Evolutionary conservation across 495 filamentous ascomycete genomes (phyloP).

Genomic region (Ramalina intermedia): DNA sequence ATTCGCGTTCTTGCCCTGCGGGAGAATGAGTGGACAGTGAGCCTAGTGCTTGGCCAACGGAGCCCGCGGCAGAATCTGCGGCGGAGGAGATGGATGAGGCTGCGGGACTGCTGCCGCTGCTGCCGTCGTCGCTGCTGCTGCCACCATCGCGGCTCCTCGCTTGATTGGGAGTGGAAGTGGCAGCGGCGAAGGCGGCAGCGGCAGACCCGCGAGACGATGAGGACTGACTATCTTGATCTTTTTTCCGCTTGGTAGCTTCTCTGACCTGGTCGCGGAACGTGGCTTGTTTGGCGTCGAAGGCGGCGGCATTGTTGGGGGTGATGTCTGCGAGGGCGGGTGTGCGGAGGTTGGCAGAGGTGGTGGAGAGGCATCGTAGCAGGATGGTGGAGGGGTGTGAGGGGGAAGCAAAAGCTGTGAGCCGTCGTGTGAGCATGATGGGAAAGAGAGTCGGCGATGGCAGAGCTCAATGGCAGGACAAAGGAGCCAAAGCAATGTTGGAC

Average conservation of each 20-base stretch:
- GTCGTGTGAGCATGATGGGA: conserved; percentile 33
- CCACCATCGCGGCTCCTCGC: background rate
- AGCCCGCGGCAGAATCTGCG: conserved; percentile 20
- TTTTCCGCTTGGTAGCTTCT: conserved; percentile 54
- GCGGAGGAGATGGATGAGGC: conserved; percentile 26
- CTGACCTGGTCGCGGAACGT: conserved; percentile 74
- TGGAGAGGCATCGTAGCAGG: conserved; percentile 43
- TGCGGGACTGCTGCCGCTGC: conserved; percentile 38
- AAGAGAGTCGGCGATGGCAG: background rate
- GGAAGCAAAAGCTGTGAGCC: conserved; percentile 24
- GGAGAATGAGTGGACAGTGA: conserved; percentile 47
- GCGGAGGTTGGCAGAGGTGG: conserved; percentile 37
- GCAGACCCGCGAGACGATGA: background rate
- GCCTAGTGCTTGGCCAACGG: conserved; percentile 36
- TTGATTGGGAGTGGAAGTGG: conserved; percentile 14
- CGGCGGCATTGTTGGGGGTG: conserved; percentile 48
- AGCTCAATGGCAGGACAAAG: background rate
- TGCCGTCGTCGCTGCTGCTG: conserved; percentile 37
- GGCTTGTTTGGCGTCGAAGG: conserved; percentile 69
- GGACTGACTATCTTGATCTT: conserved; percentile 74
- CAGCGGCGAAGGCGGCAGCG: conserved; percentile 30
- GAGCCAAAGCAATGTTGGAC: conserved; percentile 3
- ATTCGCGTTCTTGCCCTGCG: conserved; percentile 33
- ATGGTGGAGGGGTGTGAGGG: conserved; percentile 24
- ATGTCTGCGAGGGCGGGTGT: conserved; percentile 79